phyloP scores from a whole-genome alignment of 345 rosid genomes.

The Salix caprea region DNA sequence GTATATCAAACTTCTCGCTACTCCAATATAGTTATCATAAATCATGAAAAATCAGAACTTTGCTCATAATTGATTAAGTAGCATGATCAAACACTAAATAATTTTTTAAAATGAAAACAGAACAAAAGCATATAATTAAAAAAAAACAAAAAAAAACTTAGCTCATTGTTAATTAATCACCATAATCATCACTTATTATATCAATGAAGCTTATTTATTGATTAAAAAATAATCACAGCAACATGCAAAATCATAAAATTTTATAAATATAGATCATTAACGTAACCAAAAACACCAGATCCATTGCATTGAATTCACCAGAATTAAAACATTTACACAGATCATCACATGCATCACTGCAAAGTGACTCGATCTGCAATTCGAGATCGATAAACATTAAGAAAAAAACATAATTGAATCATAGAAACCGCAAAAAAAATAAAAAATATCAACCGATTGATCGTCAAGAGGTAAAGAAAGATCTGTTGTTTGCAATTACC shows the following conservation, averaged over 20 bases:
- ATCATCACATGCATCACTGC: not conserved
- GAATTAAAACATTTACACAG: not conserved
- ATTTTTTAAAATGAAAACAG: not conserved
- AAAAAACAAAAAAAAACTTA: not conserved
- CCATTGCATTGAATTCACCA: constrained; percentile 14
- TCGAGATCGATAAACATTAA: not conserved
- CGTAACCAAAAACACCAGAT: constrained; percentile 11
- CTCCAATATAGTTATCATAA: not conserved
- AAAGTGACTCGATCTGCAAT: not conserved
- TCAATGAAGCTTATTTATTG: not conserved
- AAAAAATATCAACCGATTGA: not conserved
- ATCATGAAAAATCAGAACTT: not conserved
- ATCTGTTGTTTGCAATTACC: not conserved
- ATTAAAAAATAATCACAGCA: not conserved
- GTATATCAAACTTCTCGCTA: not conserved
- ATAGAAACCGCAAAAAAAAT: not conserved
- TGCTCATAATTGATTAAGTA: not conserved
- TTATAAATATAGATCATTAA: not conserved
- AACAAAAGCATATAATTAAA: too few species aligned
- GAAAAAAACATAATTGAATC: not conserved
- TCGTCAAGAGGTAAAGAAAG: not conserved
- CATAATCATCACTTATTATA: not conserved
- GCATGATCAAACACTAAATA: not conserved
- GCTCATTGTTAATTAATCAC: not conserved
- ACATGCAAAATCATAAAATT: not conserved